A percentile compares a stretch with the other conserved stretches of the same genome.
Evolutionary conservation across 192 early-diverging fungal species (phyloP).

Genomic region (Powellomyces hirtus): DNA sequence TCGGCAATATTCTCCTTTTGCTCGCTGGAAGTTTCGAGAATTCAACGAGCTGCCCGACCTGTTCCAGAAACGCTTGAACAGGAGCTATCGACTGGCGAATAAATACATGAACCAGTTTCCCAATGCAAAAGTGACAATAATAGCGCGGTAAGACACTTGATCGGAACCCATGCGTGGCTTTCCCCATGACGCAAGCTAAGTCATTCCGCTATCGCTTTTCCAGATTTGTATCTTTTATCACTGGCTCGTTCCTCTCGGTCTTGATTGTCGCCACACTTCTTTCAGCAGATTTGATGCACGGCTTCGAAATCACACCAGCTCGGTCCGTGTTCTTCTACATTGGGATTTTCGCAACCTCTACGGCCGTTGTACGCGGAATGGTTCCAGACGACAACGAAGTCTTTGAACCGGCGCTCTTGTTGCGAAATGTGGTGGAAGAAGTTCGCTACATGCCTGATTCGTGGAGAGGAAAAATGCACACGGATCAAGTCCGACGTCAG

Average conservation of each 20-base stretch:
- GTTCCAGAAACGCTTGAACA: conserved; percentile 72
- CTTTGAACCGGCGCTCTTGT: conserved; percentile 76
- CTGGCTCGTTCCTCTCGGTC: conserved; percentile 85
- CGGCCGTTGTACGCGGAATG: conserved; percentile 76
- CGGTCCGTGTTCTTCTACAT: conserved; percentile 93
- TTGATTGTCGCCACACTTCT: conserved; percentile 78
- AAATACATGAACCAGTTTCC: conserved; percentile 90
- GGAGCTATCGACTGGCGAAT: conserved; percentile 70
- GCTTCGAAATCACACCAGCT: conserved; percentile 88
- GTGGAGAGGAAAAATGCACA: conserved; percentile 83
- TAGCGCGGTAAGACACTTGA: conserved; percentile 42
- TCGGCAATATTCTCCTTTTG: conserved; percentile 81
- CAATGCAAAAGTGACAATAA: conserved; percentile 71
- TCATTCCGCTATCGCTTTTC: not conserved
- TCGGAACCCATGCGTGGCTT: conserved; percentile 7
- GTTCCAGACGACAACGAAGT: conserved; percentile 77
- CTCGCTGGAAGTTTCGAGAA: conserved; percentile 92
- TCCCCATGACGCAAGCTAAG: too few species aligned
- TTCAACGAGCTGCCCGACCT: conserved; percentile 97
- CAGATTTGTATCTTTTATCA: conserved; percentile 85
- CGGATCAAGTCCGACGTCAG: conserved; percentile 76
- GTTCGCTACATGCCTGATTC: conserved; percentile 86
- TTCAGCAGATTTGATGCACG: conserved; percentile 82
- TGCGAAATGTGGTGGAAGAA: conserved; percentile 77
- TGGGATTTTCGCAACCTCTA: conserved; percentile 79